Evolutionary conservation across 306 rosid species (phyloP), one percentile per base, ranked within the genome.

Genomic region (Luffa aegyptiaca): DNA sequence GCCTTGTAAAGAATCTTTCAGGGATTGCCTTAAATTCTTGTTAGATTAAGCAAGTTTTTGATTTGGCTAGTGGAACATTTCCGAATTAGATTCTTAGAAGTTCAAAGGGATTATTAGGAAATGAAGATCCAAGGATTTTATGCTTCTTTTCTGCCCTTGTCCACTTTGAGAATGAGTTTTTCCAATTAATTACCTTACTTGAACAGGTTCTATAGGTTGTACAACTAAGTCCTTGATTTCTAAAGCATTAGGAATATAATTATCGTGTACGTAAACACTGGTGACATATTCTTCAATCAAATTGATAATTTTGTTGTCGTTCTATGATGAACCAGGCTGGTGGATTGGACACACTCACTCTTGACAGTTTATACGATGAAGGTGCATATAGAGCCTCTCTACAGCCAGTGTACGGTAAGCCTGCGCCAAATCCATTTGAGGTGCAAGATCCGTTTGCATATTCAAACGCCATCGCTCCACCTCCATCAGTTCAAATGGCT

Each of bases 401-500:
- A 83, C 97, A 96, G 85, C 96, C 98, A 0, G 90, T 87, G 65
- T 96, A 96, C 63, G 99, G 99, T 78, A 84, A 88, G 71, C 92
- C 98, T 0, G 93, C 98, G 21, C 99, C 96, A 3, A 96, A 96
- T 84, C 99, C 99, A 37, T 96, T 96, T 42, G 97, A 91, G 88
- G 89, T 89, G 71, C 97, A 89, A 5, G 98, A 96, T 83, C 98
- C 98, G 18, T 96, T 96, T 84, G 87, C 91, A 44, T 78, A 89
- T 65, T 93, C 99, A 62, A 89, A 80, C 79, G 81, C 76, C 71
- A 44, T 93, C 55, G 88, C 93, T 65, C 90, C 99, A 31, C 92
- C 97, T 0, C 71, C 88, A 0, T 68, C 88, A 0, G 96, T 95
- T 37, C 99, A 93, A 85, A 93, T 96, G 93, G 90, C 91, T 0